Base-by-base conservation (phyloP, 371 early-diverging fungal genomes). In the Astathelohania contejeani region DNA sequence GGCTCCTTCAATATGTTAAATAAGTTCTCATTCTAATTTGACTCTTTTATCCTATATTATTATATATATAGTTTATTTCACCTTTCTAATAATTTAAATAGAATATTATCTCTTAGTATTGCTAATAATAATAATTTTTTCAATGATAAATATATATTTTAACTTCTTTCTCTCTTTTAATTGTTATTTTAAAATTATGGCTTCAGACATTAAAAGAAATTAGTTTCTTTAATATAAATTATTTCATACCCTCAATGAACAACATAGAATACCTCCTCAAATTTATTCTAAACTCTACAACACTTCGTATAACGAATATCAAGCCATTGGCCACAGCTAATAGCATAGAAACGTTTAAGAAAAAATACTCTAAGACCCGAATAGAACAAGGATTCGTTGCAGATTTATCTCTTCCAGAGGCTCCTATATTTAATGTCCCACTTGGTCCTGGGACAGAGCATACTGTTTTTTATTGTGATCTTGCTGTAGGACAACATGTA, bases 401-500 rank as follows among this genome's bases (percentile, higher is more conserved):
- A 4, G 14, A 14, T 14, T 14, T 32, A 14, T 32, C 4, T 32
- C 35, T 32, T 32, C 35, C 14, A 16, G 43, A 42, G 16, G 43
- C 19, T 10, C 43, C 43, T 42, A 20, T 20, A 16, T n/a, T 42
- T 42, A n/a, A 19, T 7, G 43, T 42, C 4, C 43, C 43, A 16
- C 9, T 42, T 42, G 43, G 19, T 42, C n/a, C n/a, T 32, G 32
- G 12, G 32, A 32, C 32, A 10, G 56, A 55, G 12, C 75, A 74
- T 46, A 72, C 57, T 48, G 57, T 70, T 12, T 48, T 55, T 22
- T 67, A 65, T 40, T 71, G 75, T 56, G 67, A 69, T 24, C 66
- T 71, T 25, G 70, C 75, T 29, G 58, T 71, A 23, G 75, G 75
- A 44, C 56, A 59, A 0, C 46, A 70, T n/a, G 16, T 70, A 3